Percentiles rank a stretch among this genome's conserved stretches.
phyloP scores from a whole-genome alignment of 2,329 filamentous ascomycete species.

The Dissoconium aciculare region DNA sequence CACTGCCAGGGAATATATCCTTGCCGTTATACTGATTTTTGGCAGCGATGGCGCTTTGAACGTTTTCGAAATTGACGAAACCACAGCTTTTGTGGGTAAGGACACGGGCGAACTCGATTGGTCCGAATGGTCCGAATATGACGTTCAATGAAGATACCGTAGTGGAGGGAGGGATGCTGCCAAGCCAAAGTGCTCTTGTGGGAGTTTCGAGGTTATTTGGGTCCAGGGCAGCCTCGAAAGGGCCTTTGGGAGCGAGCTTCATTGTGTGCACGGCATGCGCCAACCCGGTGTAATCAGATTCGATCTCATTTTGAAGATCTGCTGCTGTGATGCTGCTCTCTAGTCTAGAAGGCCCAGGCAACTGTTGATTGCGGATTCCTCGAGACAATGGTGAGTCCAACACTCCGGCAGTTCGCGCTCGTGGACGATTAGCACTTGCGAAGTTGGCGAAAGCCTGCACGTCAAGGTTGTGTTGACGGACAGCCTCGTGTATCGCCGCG shows the following conservation, averaged over 20 bases:
- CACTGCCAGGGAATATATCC: constrained; percentile 94
- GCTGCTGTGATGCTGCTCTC: constrained; percentile 61
- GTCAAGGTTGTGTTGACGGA: constrained; percentile 82
- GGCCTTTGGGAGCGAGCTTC: constrained; percentile 51
- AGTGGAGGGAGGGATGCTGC: constrained; percentile 91
- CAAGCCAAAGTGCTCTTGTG: constrained; percentile 89
- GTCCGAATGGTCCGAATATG: constrained; percentile 87
- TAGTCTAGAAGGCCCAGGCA: constrained; percentile 59
- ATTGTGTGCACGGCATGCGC: constrained; percentile 71
- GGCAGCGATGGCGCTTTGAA: constrained; percentile 81
- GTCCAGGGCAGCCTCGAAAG: constrained; percentile 57
- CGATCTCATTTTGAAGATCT: constrained; percentile 60
- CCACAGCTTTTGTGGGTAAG: constrained; percentile 98
- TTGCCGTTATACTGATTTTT: constrained; percentile 84
- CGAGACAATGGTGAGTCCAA: constrained; percentile 59
- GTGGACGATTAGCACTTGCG: constrained; percentile 64
- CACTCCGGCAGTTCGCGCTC: constrained; percentile 82
- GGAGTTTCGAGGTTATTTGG: constrained; percentile 63
- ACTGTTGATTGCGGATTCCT: constrained; percentile 53
- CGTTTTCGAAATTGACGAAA: constrained; percentile 90
- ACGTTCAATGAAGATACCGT: constrained; percentile 88
- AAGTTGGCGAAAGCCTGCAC: constrained; percentile 86
- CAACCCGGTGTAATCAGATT: constrained; percentile 64
- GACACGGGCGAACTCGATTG: constrained; percentile 80
- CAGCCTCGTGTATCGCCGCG: constrained; percentile 51